These are phyloP conservation scores for Kwoniella bestiolae DNA, from an alignment of 768 basidiomycete genomes.

Conservation along the genomic window DNA sequence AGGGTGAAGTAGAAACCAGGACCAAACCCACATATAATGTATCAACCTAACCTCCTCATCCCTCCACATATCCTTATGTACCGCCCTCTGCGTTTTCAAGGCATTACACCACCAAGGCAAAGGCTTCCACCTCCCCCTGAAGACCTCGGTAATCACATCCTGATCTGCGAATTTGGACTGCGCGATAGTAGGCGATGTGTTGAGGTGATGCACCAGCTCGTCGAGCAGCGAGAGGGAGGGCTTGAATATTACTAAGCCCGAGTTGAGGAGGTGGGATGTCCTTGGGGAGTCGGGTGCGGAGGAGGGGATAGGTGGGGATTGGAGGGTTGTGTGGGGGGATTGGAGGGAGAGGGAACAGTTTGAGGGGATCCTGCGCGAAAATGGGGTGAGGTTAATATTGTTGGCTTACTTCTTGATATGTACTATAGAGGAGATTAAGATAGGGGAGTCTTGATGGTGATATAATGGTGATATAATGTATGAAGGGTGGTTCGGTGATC, in stretches of 20 bases:
- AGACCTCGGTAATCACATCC: slow-evolving; percentile 81
- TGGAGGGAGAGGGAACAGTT: slow-evolving; percentile 81
- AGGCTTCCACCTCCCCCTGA: slow-evolving; percentile 63
- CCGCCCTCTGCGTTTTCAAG: slow-evolving; percentile 74
- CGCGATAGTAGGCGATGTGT: slow-evolving; percentile 63
- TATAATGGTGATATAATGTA: too few relatives aligned
- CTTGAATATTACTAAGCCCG: slow-evolving; percentile 78
- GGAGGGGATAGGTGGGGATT: slow-evolving; percentile 60
- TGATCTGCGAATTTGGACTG: slow-evolving; percentile 85
- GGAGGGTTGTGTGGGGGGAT: slow-evolving; percentile 47
- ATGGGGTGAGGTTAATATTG: neutral
- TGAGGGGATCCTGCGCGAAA: slow-evolving; percentile 72
- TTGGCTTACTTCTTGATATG: too few relatives aligned
- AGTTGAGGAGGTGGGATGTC: slow-evolving; percentile 83
- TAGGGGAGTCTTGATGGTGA: too few relatives aligned
- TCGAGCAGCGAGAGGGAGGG: slow-evolving; percentile 69
- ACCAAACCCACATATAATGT: slow-evolving; percentile 54
- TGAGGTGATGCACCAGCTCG: slow-evolving; percentile 66
- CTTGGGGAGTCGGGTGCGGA: slow-evolving; percentile 64
- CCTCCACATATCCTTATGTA: slow-evolving; percentile 76
- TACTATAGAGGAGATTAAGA: too few relatives aligned
- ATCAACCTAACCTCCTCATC: slow-evolving; percentile 79
- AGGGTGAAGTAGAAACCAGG: too few relatives aligned
- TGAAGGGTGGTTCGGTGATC: too few relatives aligned
- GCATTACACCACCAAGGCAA: slow-evolving; percentile 66